Evolutionary conservation across 2,329 filamentous ascomycete genomes (phyloP).

Genomic region (Alternaria postmessia): DNA sequence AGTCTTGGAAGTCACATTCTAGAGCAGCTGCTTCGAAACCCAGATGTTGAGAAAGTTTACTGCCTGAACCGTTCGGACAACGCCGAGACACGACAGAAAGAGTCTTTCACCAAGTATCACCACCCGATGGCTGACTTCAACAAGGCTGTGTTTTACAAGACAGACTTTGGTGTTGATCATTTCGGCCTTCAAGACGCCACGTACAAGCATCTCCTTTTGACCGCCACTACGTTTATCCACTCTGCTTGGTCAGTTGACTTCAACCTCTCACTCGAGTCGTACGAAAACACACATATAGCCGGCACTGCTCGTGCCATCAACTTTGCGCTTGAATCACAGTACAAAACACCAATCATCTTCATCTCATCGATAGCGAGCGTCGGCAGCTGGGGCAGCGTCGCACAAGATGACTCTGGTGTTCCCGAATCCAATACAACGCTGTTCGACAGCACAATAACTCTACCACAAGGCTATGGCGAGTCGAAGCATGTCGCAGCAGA

Average conservation of each 20-base stretch:
- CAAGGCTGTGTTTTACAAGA: conserved; percentile 2
- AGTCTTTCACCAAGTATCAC: conserved; percentile 7
- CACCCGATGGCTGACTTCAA: conserved; percentile 14
- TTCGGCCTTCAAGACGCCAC: conserved; percentile 51
- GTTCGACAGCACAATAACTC: conserved; percentile 41
- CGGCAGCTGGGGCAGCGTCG: conserved; percentile 13
- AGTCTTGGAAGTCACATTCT: conserved; percentile 34
- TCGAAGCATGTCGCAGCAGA: conserved; percentile 48
- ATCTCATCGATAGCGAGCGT: conserved; percentile 52
- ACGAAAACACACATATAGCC: conserved; percentile 23
- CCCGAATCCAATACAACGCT: conserved; percentile 28
- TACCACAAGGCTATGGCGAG: conserved; percentile 51
- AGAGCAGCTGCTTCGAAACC: conserved; percentile 23
- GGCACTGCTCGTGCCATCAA: conserved; percentile 17
- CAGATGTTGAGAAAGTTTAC: conserved; percentile 27
- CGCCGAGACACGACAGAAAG: conserved; percentile 21
- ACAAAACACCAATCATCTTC: conserved; percentile 44
- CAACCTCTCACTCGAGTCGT: conserved; percentile 40
- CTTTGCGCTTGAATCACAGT: conserved; percentile 7
- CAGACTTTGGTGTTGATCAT: conserved; percentile 18
- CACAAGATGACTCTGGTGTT: conserved; percentile 4
- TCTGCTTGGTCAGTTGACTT: conserved; percentile 66
- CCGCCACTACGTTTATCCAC: conserved; percentile 58
- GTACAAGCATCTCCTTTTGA: conserved; percentile 18
- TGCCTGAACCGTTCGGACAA: conserved; percentile 29